phyloP scores from a whole-genome alignment of 768 basidiomycete species.

The Suillus lakei region DNA sequence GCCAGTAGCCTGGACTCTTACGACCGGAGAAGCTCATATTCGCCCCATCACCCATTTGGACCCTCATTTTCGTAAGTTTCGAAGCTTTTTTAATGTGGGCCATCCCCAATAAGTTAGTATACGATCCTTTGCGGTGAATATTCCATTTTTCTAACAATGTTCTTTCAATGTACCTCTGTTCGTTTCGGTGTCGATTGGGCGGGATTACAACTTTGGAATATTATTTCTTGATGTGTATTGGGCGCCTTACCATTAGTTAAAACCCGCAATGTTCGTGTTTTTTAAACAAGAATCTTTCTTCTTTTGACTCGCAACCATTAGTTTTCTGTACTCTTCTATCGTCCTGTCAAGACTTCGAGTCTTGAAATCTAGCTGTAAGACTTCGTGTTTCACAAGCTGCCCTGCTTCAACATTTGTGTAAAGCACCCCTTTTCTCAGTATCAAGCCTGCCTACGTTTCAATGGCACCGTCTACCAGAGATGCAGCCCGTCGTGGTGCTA shows the following conservation, averaged over 20 bases:
- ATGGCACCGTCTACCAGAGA: background rate
- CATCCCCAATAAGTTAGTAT: background rate
- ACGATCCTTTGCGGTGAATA: background rate
- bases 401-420: background rate
- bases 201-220: no score
- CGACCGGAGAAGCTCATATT: conserved; percentile 32
- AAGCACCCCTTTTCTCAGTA: background rate
- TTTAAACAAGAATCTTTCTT: background rate
- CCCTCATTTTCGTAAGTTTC: no score
- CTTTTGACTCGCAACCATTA: background rate
- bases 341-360: background rate
- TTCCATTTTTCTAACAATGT: background rate
- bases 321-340: background rate
- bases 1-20: conserved; percentile 95
- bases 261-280: background rate
- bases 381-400: background rate
- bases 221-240: background rate
- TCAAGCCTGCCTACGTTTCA: background rate
- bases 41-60: no score
- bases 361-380: background rate
- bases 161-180: background rate
- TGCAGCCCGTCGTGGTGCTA: background rate
- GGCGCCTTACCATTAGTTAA: background rate
- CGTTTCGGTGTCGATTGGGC: background rate
- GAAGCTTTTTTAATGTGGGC: background rate